phyloP scores from a whole-genome alignment of 2,329 filamentous ascomycete species.

The Trichoderma sp. region DNA sequence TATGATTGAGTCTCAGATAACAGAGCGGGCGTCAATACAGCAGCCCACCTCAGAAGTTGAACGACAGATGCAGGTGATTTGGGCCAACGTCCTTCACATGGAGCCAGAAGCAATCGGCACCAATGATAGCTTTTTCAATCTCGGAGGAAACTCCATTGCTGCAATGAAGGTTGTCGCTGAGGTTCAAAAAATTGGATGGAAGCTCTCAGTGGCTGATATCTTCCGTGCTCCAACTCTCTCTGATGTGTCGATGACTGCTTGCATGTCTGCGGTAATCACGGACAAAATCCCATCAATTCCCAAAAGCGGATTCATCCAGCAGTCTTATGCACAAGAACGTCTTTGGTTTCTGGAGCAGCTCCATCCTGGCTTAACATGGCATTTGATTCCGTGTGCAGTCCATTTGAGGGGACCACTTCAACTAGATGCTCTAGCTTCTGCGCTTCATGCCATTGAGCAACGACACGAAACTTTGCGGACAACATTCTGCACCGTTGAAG shows the following conservation, averaged over 20 bases:
- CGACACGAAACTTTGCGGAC: not conserved
- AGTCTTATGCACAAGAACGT: not conserved
- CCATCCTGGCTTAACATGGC: not conserved
- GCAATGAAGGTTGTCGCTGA: not conserved
- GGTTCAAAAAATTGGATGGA: not conserved
- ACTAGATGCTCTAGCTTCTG: not conserved
- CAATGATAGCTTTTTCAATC: not conserved
- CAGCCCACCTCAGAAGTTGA: not conserved
- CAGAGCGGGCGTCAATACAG: not conserved
- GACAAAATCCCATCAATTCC: not conserved
- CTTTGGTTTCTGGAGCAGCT: not conserved
- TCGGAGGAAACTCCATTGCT: not conserved
- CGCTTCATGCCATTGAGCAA: not conserved
- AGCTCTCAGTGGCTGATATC: not conserved
- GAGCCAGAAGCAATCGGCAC: not conserved
- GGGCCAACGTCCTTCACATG: not conserved
- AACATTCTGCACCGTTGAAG: not conserved
- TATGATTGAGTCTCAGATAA: not conserved
- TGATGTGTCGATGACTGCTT: not conserved
- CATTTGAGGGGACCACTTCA: not conserved
- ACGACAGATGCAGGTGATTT: not conserved
- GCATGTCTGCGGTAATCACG: not conserved
- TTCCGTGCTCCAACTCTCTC: not conserved
- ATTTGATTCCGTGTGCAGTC: not conserved
- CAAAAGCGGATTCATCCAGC: not conserved